Conservation (phyloP, 768 basidiomycete genomes). For the Coprinopsis cinerea region DNA sequence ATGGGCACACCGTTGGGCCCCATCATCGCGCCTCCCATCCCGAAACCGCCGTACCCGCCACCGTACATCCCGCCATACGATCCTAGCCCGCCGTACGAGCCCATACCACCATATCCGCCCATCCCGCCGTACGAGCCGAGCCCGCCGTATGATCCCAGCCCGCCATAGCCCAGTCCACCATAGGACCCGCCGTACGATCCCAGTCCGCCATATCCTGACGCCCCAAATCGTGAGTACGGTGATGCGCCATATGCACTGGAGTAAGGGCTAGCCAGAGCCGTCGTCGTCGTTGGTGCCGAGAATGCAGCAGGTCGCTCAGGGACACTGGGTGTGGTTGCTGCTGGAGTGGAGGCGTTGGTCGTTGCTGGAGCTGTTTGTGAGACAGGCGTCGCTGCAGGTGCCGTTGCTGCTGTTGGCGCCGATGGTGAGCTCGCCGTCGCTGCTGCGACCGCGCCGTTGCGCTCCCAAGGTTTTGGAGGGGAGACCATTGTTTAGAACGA, state of each 20-base stretch:
- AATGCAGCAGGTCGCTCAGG: conserved; percentile 62
- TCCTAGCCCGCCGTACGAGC: conserved; percentile 22
- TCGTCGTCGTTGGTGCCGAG: conserved; percentile 26
- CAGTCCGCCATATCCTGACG: conserved; percentile 21
- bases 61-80: conserved; percentile 28
- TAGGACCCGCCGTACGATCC: conserved; percentile 27
- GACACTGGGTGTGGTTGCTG: conserved; percentile 34
- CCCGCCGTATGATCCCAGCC: conserved; percentile 34
- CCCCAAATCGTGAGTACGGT: conserved; percentile 34
- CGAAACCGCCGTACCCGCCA: conserved; percentile 17
- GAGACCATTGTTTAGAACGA: conserved; percentile 50
- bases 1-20: conserved; percentile 38
- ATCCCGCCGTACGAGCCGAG: conserved; percentile 31
- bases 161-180: conserved; percentile 22
- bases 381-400: conserved; percentile 7
- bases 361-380: conserved; percentile 14
- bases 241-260: conserved; percentile 32
- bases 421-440: conserved; percentile 18
- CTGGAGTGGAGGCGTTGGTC: conserved; percentile 12
- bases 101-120: conserved; percentile 29
- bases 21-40: conserved; percentile 24
- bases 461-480: conserved; percentile 90
- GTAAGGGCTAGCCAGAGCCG: conserved; percentile 27
- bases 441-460: conserved; percentile 36
- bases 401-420: conserved; percentile 20